Evolutionary conservation across 2,329 filamentous ascomycete species (phyloP).

Genomic region (Corinectria fuckeliana): DNA sequence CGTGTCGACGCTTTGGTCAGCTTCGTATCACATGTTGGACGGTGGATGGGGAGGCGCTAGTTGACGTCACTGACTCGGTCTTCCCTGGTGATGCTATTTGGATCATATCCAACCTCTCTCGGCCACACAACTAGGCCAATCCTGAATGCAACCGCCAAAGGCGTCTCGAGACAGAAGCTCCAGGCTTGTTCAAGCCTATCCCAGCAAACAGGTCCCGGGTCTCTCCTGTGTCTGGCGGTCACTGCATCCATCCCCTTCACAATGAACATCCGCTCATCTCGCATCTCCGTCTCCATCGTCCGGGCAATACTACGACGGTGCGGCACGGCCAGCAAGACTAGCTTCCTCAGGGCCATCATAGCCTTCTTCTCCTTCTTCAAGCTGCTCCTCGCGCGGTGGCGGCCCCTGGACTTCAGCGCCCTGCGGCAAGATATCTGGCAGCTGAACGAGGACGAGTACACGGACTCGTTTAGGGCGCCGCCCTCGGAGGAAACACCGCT

Average conservation of each 20-base stretch:
- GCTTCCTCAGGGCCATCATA: conserved; percentile 40
- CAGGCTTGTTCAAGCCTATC: neutral
- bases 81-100: neutral
- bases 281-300: conserved; percentile 64
- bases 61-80: neutral
- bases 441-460: conserved; percentile 48
- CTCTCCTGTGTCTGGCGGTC: too few species aligned
- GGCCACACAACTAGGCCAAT: neutral
- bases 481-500: conserved; percentile 14
- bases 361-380: conserved; percentile 45
- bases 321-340: conserved; percentile 30
- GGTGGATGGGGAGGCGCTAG: neutral
- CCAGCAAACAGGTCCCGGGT: too few species aligned
- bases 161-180: neutral
- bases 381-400: conserved; percentile 39
- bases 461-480: conserved; percentile 46
- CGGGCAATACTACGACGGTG: conserved; percentile 57
- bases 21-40: neutral
- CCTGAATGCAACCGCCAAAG: neutral
- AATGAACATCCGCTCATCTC: conserved; percentile 44
- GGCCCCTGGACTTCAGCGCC: conserved; percentile 38
- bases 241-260: neutral
- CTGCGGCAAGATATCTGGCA: conserved; percentile 41
- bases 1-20: neutral
- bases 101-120: neutral